phyloP scores from a whole-genome alignment of 441 rosid species.

The Lepidium campestre region DNA sequence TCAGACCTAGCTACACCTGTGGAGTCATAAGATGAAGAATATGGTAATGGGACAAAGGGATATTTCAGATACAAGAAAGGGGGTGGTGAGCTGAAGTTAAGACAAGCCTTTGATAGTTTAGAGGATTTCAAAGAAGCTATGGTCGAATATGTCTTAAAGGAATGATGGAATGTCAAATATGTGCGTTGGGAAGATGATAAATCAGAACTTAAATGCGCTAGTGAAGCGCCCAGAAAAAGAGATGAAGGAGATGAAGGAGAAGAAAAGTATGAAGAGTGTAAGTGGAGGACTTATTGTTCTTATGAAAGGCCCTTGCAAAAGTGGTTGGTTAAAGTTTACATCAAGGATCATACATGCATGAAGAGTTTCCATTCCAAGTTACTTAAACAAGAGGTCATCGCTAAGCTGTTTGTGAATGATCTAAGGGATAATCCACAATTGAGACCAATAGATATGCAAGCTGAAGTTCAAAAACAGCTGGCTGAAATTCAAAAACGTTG shows the following conservation, averaged over 20 bases:
- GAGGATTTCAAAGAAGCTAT: neutral
- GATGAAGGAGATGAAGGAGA: neutral
- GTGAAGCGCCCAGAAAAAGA: neutral
- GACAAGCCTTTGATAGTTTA: neutral
- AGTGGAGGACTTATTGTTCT: neutral
- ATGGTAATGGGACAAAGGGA: neutral
- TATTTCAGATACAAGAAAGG: neutral
- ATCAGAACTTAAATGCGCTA: neutral
- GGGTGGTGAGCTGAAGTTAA: neutral
- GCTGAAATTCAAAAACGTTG: neutral
- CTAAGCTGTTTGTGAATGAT: neutral
- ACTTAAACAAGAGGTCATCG: neutral
- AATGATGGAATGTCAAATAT: neutral
- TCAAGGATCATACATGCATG: neutral
- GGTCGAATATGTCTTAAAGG: neutral
- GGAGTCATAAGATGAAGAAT: neutral
- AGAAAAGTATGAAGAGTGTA: neutral
- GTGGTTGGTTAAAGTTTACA: neutral
- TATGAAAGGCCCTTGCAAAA: neutral
- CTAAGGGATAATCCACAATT: neutral
- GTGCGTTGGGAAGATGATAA: neutral
- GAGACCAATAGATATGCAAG: neutral
- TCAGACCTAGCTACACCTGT: neutral
- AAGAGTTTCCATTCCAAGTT: neutral
- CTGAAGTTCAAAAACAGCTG: neutral